phyloP scores from a whole-genome alignment of 83 land plant species.

The Thuja plicata region DNA sequence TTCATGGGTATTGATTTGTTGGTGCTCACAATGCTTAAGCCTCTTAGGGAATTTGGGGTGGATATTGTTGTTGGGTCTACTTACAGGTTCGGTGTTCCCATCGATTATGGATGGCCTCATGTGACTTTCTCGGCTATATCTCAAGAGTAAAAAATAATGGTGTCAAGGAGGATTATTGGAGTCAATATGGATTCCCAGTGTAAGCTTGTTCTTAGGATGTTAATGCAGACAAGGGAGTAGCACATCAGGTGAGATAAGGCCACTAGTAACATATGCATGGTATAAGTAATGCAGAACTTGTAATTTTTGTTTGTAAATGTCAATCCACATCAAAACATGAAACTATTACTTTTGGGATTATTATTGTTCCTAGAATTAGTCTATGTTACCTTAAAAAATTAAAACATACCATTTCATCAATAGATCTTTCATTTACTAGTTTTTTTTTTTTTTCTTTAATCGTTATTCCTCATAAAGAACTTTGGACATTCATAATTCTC shows the following conservation, averaged over 20 bases:
- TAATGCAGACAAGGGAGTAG: slow-evolving; percentile 98
- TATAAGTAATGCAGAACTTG: slow-evolving; percentile 54
- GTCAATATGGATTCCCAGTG: slow-evolving; percentile 91
- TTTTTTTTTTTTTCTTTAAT: neutral
- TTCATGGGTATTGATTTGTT: too few species aligned
- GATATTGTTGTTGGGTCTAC: slow-evolving; percentile 79
- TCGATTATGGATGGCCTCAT: slow-evolving; percentile 99
- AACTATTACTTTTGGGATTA: too few species aligned
- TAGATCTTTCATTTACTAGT: too few species aligned
- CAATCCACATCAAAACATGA: neutral
- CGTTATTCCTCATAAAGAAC: neutral
- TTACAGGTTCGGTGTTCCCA: slow-evolving; percentile 98
- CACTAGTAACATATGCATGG: slow-evolving; percentile 98
- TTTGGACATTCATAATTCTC: neutral
- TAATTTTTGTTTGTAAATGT: neutral
- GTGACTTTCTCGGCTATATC: slow-evolving; percentile 97
- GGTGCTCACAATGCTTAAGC: too few species aligned
- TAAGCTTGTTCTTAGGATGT: slow-evolving; percentile 93
- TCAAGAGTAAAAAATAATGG: slow-evolving; percentile 94
- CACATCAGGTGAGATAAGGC: slow-evolving; percentile 97
- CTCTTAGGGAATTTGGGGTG: too few species aligned
- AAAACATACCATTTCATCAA: too few species aligned
- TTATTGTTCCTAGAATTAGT: neutral
- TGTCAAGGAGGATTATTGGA: slow-evolving; percentile 97
- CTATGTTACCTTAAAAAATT: neutral